phyloP scores from a whole-genome alignment of 768 basidiomycete genomes.

The Rhizopogon vinicolor region DNA sequence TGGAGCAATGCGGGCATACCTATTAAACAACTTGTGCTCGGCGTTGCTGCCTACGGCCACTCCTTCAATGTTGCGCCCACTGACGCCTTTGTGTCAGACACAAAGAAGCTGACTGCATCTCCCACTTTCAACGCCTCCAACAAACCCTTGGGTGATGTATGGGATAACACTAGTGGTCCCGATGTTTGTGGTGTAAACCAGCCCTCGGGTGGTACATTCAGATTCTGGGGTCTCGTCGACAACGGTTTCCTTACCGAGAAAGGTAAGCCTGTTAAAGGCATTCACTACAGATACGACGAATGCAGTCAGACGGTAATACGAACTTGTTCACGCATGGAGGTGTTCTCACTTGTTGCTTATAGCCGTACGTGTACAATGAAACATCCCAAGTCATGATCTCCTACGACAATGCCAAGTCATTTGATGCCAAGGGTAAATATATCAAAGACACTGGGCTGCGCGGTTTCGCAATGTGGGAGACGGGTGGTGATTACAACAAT shows the following conservation, averaged over 20 bases:
- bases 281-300: constrained; percentile 50
- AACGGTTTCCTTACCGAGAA: constrained; percentile 44
- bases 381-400: constrained; percentile 55
- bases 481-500: constrained; percentile 58
- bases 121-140: constrained; percentile 42
- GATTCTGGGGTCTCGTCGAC: constrained; percentile 57
- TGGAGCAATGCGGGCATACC: constrained; percentile 83
- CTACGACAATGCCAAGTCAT: constrained; percentile 59
- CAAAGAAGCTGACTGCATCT: constrained; percentile 37
- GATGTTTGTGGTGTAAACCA: constrained; percentile 53
- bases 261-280: constrained; percentile 32
- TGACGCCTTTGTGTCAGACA: constrained; percentile 33
- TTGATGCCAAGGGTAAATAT: constrained; percentile 55
- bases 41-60: constrained; percentile 80
- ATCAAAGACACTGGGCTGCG: constrained; percentile 48
- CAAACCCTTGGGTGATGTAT: constrained; percentile 50
- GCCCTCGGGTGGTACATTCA: constrained; percentile 48
- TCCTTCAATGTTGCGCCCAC: constrained; percentile 45
- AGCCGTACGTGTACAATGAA: constrained; percentile 68
- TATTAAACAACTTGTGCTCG: constrained; percentile 64
- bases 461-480: constrained; percentile 73
- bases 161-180: constrained; percentile 43
- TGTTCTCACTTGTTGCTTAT: constrained; percentile 1
- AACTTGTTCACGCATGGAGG: background rate
- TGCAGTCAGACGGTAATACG: constrained; percentile 67